A percentile compares a stretch with the other conserved stretches of the same genome.
phyloP scores from a whole-genome alignment of 2,329 filamentous ascomycete genomes.

The Talaromyces sp. region DNA sequence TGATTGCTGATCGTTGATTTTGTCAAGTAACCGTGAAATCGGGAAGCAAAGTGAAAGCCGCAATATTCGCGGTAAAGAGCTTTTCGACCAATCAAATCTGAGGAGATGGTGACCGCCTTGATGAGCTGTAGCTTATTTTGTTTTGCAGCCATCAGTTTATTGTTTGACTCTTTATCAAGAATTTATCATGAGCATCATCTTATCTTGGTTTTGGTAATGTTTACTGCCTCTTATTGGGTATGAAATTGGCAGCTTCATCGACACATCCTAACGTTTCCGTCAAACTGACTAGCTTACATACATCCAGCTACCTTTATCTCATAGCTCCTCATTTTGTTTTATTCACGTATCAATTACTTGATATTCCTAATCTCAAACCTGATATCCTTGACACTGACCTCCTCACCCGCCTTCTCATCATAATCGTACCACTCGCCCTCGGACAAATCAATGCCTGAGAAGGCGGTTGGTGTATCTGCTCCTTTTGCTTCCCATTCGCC shows the following conservation, averaged over 20 bases:
- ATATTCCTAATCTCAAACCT: conserved; percentile 79
- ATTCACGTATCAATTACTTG: conserved; percentile 39
- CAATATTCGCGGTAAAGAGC: conserved; percentile 11
- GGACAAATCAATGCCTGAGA: conserved; percentile 71
- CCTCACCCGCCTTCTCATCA: conserved; percentile 85
- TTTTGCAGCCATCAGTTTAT: background rate
- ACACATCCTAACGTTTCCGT: background rate
- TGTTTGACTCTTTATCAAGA: too few species aligned
- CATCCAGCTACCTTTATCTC: background rate
- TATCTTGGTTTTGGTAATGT: background rate
- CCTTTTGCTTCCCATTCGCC: conserved; percentile 89
- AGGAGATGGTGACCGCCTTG: background rate
- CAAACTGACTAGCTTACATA: background rate
- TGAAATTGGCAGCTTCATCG: background rate
- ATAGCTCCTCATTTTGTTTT: background rate
- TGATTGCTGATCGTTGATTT: background rate
- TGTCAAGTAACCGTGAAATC: background rate
- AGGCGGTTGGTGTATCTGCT: conserved; percentile 73
- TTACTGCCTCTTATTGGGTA: background rate
- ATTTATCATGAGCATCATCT: background rate
- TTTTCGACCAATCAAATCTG: conserved; percentile 7
- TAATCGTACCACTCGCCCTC: conserved; percentile 99
- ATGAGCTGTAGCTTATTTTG: background rate
- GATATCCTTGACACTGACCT: conserved; percentile 87
- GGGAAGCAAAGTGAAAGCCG: background rate